Conservation (phyloP, 2,329 filamentous ascomycete species). For the Colletotrichum cereale region DNA sequence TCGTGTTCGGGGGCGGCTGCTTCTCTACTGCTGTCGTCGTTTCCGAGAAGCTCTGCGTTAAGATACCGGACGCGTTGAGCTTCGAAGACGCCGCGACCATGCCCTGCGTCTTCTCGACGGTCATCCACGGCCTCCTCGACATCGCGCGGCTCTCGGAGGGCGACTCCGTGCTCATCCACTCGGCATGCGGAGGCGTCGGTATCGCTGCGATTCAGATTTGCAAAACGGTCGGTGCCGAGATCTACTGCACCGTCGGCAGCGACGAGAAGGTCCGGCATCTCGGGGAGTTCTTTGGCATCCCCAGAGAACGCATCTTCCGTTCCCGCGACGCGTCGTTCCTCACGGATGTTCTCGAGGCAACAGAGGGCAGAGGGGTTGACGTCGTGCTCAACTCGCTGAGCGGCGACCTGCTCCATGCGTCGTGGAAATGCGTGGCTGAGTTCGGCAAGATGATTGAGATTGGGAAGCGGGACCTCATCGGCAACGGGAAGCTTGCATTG, state of each 20-base stretch:
- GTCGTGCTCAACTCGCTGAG: constrained; percentile 53
- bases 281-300: constrained; percentile 45
- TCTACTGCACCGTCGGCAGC: constrained; percentile 51
- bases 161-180: constrained; percentile 47
- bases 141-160: constrained; percentile 45
- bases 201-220: constrained; percentile 46
- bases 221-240: constrained; percentile 48
- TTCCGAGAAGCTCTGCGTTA: constrained; percentile 39
- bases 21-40: constrained; percentile 21
- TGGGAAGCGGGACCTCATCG: constrained; percentile 54
- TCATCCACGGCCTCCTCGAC: constrained; percentile 48
- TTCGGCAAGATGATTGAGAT: constrained; percentile 58
- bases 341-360: constrained; percentile 42
- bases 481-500: constrained; percentile 57
- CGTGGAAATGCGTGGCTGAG: constrained; percentile 55
- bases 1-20: constrained; percentile 16
- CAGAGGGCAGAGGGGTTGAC: constrained; percentile 46
- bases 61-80: constrained; percentile 51
- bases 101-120: constrained; percentile 51
- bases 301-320: constrained; percentile 47
- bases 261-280: constrained; percentile 49
- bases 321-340: constrained; percentile 48
- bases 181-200: constrained; percentile 47
- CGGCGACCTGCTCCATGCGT: constrained; percentile 52
- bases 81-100: constrained; percentile 54